Evolutionary conservation across 1,139 yeast genomes (phyloP), one percentile per base, ranked within the genome.

Genomic region (Geotrichum bryndzae): DNA sequence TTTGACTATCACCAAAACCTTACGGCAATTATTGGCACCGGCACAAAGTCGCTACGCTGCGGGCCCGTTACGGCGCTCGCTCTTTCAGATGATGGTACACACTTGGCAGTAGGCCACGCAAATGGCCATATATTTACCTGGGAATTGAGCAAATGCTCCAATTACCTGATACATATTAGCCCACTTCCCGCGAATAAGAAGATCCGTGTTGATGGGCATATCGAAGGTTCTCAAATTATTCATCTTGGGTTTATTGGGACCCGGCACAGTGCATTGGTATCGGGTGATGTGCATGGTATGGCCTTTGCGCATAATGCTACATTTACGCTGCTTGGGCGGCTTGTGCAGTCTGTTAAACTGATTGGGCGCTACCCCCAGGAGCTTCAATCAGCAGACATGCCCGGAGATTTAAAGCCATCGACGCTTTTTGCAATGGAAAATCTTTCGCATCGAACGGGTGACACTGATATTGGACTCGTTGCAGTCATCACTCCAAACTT

Each of bases 1-100:
- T 89, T 87, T 71, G 87, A 84, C 68, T 87, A 85, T 67, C 80
- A 79, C 56, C 96, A 89, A 71, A 74, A 72, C 48, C 71, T 84
- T 15, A 75, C 77, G 38, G 74, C 73, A 62, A 74, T 79, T 0
- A 69, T 84, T 54, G 79, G 77, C 0, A 67, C 74, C 48, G 65
- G 68, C 41, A 62, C 68, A 10, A 65, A 67, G 35, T 62, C 68
- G 35, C 70, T 70, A 23, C 70, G 70, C 60, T 68, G 73, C 59
- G 84, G 84, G 0, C 66, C 77, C 0, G 81, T 85, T 1, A 75
- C 84, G 0, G 68, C 80, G 1, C 68, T 86, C 52, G 77, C 80
- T 0, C 68, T 80, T n/a, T 81, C 85, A 0, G 73, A 79, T 5
- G 87, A 84, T 68, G 82, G 82, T 3, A 78, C 82, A 0, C 78